Conservation (phyloP, 192 early-diverging fungal genomes). For the Rhizophagus prolifer region DNA sequence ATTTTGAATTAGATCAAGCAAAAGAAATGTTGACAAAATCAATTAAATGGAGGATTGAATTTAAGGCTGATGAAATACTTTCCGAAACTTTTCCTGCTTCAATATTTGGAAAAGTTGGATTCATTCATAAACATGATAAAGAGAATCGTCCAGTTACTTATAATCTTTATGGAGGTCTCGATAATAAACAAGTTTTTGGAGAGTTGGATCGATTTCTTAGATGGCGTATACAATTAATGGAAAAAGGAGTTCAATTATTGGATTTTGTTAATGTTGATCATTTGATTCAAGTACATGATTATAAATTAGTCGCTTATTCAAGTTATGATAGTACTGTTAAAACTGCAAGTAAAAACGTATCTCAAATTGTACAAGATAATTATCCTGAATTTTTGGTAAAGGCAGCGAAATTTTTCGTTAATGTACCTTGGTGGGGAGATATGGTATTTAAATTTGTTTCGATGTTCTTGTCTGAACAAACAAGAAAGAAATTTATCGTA, state of each 20-base stretch:
- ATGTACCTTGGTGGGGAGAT: conserved; percentile 63
- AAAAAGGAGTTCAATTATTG: conserved; percentile 51
- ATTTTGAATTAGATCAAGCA: conserved; percentile 39
- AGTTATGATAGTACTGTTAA: conserved; percentile 50
- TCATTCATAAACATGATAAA: conserved; percentile 48
- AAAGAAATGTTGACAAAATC: conserved; percentile 51
- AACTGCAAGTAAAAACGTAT: conserved; percentile 51
- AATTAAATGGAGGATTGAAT: conserved; percentile 57
- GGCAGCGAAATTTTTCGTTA: conserved; percentile 57
- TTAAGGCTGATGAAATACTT: conserved; percentile 44
- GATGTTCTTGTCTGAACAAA: conserved; percentile 56
- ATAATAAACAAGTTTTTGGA: conserved; percentile 59
- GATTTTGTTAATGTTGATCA: conserved; percentile 59
- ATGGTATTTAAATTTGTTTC: conserved; percentile 56
- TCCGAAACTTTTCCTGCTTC: conserved; percentile 49
- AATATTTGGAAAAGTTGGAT: conserved; percentile 49
- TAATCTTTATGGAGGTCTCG: conserved; percentile 54
- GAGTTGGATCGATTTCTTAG: conserved; percentile 56
- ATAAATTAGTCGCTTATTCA: conserved; percentile 50
- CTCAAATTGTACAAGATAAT: conserved; percentile 60
- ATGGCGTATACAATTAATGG: conserved; percentile 64
- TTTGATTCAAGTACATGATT: conserved; percentile 65
- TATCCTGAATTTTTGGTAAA: conserved; percentile 62
- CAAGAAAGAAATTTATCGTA: conserved; percentile 62
- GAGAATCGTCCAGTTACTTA: conserved; percentile 59